phyloP scores from a whole-genome alignment of 805 yeast species.

The Teunomyces gatunensis region DNA sequence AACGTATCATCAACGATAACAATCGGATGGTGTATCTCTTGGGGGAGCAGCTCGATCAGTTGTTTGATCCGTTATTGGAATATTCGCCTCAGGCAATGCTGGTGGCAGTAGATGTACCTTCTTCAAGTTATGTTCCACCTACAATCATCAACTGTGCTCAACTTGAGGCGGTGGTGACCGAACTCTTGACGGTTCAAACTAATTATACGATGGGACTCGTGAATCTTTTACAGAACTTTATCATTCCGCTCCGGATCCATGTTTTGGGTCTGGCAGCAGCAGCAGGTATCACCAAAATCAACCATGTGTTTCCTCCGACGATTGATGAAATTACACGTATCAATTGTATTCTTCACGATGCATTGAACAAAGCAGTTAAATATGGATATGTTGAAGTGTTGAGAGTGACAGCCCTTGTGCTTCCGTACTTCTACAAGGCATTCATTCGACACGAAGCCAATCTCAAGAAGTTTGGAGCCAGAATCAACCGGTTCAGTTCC shows the following conservation, averaged over 20 bases:
- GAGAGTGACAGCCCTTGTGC: constrained; percentile 74
- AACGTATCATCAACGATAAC: constrained; percentile 56
- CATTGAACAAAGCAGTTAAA: constrained; percentile 62
- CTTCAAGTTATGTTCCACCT: constrained; percentile 9
- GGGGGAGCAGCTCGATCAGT: constrained; percentile 83
- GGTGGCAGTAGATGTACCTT: constrained; percentile 63
- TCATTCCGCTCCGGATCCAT: constrained; percentile 73
- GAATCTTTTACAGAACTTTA: constrained; percentile 70
- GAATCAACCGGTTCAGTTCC: constrained; percentile 41
- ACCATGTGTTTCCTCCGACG: constrained; percentile 88
- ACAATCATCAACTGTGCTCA: constrained; percentile 6
- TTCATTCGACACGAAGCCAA: constrained; percentile 95
- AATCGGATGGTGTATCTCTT: constrained; percentile 71
- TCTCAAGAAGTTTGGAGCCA: constrained; percentile 59
- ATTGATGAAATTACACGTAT: constrained; percentile 91
- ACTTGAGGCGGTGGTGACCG: constrained; percentile 57
- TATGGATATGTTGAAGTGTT: constrained; percentile 75
- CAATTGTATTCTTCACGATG: constrained; percentile 78
- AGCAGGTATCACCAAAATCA: constrained; percentile 62
- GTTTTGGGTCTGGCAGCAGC: constrained; percentile 56
- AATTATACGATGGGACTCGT: constrained; percentile 71
- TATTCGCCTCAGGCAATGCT: constrained; percentile 90
- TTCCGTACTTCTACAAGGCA: constrained; percentile 91
- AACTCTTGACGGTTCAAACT: constrained; percentile 68
- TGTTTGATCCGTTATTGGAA: constrained; percentile 86